Evolutionary conservation across 139 green algal species (phyloP), one percentile per base, ranked within the genome.

Genomic region (Chlorella sp.): DNA sequence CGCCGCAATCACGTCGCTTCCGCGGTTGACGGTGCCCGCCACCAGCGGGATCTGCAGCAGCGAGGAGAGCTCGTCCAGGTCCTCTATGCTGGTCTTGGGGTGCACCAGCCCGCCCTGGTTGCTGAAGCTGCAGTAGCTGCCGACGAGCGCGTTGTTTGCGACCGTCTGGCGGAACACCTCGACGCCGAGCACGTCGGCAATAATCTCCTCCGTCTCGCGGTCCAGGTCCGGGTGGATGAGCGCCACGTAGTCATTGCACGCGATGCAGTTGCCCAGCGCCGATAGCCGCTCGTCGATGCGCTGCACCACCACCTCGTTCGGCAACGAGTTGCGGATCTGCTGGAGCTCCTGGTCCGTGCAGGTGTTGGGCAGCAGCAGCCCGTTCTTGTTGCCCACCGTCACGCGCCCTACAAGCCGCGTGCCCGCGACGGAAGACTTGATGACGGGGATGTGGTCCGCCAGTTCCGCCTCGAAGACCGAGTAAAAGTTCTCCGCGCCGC

Each of bases 111-210:
- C 69, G 1, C 55, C 51, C 26, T 97, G 92, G 77, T 99, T 99
- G 31, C 86, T 93, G 80, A 99, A 96, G 3, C 78, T 75, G 76
- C 86, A 93, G 83, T 98, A 99, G 81, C 86, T 96, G 67, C 96
- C 96, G 1, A 98, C 92, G 20, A 99, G 81, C 35, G 93, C 85
- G 75, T 98, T 97, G 61, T 88, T 88, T 0, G 95, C 96, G 23
- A 99, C 87, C 1, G 88, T 96, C 70, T 98, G 93, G n/a, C 95
- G 86, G 83, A 99, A 99, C 17, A 99, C 96, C 86, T 99, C 96
- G 64, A 99, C 93, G 23, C 96, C 96, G 71, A 99, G 83, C 75
- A 99, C 93, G 85, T 99, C 96, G 20, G 91, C 93, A 20, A 85
- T 51, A 32, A 85, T 80, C 65, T 75, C 60, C 74, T 78, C 70